These are phyloP conservation scores for Betula pendula DNA, from an alignment of 306 rosid genomes.

Conservation along the genomic window DNA sequence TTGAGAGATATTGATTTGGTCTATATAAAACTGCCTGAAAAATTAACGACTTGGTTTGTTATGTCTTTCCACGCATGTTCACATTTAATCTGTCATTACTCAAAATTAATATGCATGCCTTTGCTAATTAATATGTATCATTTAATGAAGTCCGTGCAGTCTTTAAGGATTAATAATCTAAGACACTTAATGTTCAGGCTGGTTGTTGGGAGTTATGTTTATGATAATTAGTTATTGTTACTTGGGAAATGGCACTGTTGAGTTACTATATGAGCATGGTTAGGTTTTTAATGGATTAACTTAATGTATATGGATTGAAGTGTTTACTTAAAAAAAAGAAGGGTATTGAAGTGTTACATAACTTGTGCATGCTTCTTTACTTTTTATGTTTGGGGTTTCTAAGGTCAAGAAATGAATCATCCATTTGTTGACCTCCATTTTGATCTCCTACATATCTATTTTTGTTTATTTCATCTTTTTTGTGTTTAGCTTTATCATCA, in stretches of 20 bases:
- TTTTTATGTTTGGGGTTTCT: no score
- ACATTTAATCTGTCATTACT: background rate
- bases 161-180: background rate
- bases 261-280: no score
- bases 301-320: no score
- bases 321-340: no score
- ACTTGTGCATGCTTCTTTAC: no score
- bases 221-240: background rate
- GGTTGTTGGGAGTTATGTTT: background rate
- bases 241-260: no score
- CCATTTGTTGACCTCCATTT: no score
- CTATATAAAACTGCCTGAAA: background rate
- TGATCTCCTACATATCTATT: background rate
- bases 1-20: conserved; percentile 26
- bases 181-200: background rate
- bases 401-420: no score
- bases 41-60: background rate
- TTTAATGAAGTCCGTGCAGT: background rate
- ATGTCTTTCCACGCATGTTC: background rate
- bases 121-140: no score
- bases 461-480: background rate
- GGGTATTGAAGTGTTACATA: no score
- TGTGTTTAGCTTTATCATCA: background rate
- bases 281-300: no score
- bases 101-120: no score